Evolutionary conservation across 805 yeast species (phyloP), one percentile per base, ranked within the genome.

Genomic region (Yarrowia keelungensis): DNA sequence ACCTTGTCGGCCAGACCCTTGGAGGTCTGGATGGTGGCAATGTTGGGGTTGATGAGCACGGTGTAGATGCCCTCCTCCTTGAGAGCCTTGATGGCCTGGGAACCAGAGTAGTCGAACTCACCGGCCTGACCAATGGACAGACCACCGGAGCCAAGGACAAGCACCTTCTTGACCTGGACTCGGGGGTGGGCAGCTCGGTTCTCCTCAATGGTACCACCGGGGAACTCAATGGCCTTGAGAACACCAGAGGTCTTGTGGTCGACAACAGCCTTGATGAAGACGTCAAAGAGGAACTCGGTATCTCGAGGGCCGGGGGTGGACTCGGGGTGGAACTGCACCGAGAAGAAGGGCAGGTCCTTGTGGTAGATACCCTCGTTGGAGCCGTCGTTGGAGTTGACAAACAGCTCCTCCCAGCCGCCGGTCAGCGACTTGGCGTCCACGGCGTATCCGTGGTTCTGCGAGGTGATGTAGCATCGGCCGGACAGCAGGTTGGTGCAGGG

Each of bases 261-360:
- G 67, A 84, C 78, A 65, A 95, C 97, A 62, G 97, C 79, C 73
- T 91, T 80, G 76, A 95, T 89, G 81, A 95, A 95, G 41, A 91
- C 92, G 76, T 95, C 99, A 75, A 95, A 95, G 79, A 95, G 84
- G 80, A 93, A 95, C 81, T 95, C 99, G 66, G 99, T 95, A 79
- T 95, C 99, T 79, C 97, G 88, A 79, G 99, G 99, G 79, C 99
- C 99, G 59, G 99, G 98, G 62, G 97, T 92, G 32, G 98, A 91
- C 84, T 95, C 99, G 35, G 99, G 99, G 79, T 95, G 99, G 85
- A 95, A 94, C 84, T 95, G 99, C 61, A 95, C 98, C 15, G 99
- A 95, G 85, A 95, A 95, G 78, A 84, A 89, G 47, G 99, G 99
- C 79, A 89, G 84, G 72, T 87, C 83, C 51, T 89, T 85, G 81